phyloP scores from a whole-genome alignment of 768 basidiomycete genomes.

The Hysterangium stoloniferum region DNA sequence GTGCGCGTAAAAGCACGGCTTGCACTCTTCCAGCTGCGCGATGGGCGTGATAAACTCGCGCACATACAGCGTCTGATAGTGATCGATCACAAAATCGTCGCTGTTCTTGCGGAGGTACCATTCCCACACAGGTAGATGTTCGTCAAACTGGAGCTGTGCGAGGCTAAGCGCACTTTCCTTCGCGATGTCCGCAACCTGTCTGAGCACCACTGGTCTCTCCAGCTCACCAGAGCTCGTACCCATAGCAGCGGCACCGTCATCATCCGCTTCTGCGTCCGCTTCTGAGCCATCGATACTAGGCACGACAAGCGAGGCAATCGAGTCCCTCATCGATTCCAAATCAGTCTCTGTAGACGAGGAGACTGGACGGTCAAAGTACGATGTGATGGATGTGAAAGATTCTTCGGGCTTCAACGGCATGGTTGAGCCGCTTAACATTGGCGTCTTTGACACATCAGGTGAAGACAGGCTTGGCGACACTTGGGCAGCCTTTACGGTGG shows the following conservation, averaged over 20 bases:
- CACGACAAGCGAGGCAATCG: constrained; percentile 9
- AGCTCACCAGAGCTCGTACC: no score
- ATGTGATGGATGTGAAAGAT: constrained; percentile 13
- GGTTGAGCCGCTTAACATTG: constrained; percentile 2
- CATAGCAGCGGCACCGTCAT: background rate
- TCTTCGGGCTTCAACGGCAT: background rate
- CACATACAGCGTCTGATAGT: constrained; percentile 83
- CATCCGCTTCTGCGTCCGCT: background rate
- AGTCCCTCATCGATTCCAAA: constrained; percentile 2
- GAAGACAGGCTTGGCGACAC: background rate
- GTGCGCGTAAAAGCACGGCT: constrained; percentile 48
- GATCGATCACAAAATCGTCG: constrained; percentile 84
- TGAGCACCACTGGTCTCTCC: constrained; percentile 37
- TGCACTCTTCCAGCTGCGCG: constrained; percentile 61
- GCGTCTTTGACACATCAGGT: constrained; percentile 7
- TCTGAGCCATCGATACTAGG: constrained; percentile 3
- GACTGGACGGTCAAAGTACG: constrained; percentile 35
- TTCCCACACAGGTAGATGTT: constrained; percentile 87
- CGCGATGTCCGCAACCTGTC: constrained; percentile 60
- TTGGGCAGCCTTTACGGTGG: constrained; percentile 24
- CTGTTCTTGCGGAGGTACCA: constrained; percentile 87
- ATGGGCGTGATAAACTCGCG: constrained; percentile 76
- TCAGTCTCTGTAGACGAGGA: background rate
- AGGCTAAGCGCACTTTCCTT: constrained; percentile 65
- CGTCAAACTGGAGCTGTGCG: constrained; percentile 74